Conservation (phyloP, 1,284 basidiomycete genomes). For the Golubevia sp. region DNA sequence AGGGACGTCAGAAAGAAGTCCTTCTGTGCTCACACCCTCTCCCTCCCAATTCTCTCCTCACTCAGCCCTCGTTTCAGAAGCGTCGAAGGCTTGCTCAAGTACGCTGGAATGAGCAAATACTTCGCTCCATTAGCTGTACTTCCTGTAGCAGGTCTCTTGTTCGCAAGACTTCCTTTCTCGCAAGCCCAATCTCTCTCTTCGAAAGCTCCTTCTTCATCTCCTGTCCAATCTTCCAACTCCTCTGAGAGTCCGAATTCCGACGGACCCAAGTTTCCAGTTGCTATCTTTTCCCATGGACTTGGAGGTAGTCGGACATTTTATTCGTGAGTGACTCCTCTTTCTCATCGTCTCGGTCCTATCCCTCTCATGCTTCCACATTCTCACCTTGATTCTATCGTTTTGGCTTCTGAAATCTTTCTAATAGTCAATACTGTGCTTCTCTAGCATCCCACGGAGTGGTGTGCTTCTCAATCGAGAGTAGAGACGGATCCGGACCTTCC, state of each 20-base stretch:
- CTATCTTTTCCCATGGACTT: constrained; percentile 46
- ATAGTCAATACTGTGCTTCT: constrained; percentile 17
- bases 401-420: not conserved
- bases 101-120: constrained; percentile 37
- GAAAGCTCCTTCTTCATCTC: too few relatives aligned
- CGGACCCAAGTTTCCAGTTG: constrained; percentile 22
- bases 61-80: not conserved
- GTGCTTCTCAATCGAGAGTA: constrained; percentile 42
- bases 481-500: constrained; percentile 32
- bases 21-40: too few relatives aligned
- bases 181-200: not conserved
- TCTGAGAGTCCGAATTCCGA: not conserved
- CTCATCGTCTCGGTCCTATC: not conserved
- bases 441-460: constrained; percentile 38
- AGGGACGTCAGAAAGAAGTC: too few relatives aligned
- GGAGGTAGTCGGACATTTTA: constrained; percentile 40
- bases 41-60: too few relatives aligned
- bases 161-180: constrained; percentile 18
- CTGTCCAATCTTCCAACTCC: too few relatives aligned
- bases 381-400: not conserved
- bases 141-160: constrained; percentile 28
- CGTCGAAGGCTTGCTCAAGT: constrained; percentile 41
- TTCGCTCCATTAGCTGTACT: constrained; percentile 33
- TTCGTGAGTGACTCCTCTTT: constrained; percentile 12
- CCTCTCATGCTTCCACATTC: too few relatives aligned